Evolutionary conservation across 352 stramenopile genomes (phyloP), one percentile per base, ranked within the genome.

Genomic region (Peronosclerospora sorghi): DNA sequence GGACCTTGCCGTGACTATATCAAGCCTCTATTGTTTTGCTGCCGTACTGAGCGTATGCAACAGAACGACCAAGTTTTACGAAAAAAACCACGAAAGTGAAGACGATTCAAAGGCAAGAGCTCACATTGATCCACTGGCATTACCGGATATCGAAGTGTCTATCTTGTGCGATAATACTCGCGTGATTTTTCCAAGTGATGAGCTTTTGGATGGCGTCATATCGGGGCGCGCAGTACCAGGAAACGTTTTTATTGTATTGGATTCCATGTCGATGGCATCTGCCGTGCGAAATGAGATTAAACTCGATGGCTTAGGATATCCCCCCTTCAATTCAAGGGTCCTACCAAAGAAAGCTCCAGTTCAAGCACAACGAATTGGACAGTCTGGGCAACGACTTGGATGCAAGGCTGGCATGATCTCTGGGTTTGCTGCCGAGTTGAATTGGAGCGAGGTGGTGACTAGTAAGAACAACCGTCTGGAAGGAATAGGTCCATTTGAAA

Each of bases 241-340:
- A 20, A 68, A 66, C 32, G 38, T 62, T 13, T 55, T 59, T 14
- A 8, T 88, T 8, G 62, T 78, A 1, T 28, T 86, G 14, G 70
- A 86, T 51, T 66, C 63, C 1, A 48, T 67, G 14, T 70, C 62
- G 1, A 35, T 81, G 0, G 48, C 52, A 34, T 76, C 62, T 45
- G 48, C 72, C 0, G 45, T 45, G 13, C 72, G 64, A 56, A 68
- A 50, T 43, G 63, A 83, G 2, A 76, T 86, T 28, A 66, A 44
- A n/a, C 18, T 89, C 15, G 72, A 87, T 45, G 70, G 77, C 32
- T 59, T 89, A 12, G 66, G 72, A 18, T 87, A 86, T 30, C 75
- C 77, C 46, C 74, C 74, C 27, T 89, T 89, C 35, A 86, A 86
- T 52, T 59, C 68, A n/a, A 65, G 70, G 4, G 53, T 82, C 20